Evolutionary conservation across 768 basidiomycete genomes (phyloP), one percentile per base, ranked within the genome.

Genomic region (Tubosaeta brunneosetosa): DNA sequence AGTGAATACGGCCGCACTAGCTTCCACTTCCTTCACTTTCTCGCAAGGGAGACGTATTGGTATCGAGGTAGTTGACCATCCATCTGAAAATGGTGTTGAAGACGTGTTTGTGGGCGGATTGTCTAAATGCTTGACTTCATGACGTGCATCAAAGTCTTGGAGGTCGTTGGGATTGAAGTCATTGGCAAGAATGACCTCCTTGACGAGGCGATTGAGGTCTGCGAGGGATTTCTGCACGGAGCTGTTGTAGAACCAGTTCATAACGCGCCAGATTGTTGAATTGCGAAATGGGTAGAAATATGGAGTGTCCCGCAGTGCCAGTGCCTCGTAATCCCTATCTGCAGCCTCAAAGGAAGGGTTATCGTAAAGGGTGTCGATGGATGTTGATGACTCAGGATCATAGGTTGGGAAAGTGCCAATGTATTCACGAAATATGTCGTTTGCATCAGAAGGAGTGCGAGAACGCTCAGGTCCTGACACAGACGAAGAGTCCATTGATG

Each of bases 31-130:
- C 13, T 45, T 36, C 10, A 43, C 34, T 5, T 49, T 40, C 12
- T 61, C 49, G 7, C 46, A 43, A 0, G 54, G 59, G 1, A 58
- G 38, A 3, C 14, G 0, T 5, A 61, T 58, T 7, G 50, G 8
- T 0, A 72, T 46, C 0, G 29, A 19, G 14, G 61, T 41, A 1
- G 53, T 50, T 0, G 33, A 17, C 57, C 59, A 60, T 14, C 52
- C 49, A 44, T 55, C 45, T 1, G 32, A n/a, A 34, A 17, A 22
- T 13, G 38, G n/a, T 38, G 16, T 19, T 3, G n/a, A 2, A 8
- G 43, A 14, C 3, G 33, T 1, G 12, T 44, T n/a, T 11, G 32
- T 9, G 2, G 47, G 12, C 9, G 1, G 6, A 1, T 47, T 11
- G 26, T 48, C 47, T 5, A 43, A 11, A 10, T 22, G 10, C 3